Percentiles rank a stretch among this genome's conserved stretches.
Conservation (phyloP, 192 early-diverging fungal genomes). For the Anaeromyces robustus region DNA sequence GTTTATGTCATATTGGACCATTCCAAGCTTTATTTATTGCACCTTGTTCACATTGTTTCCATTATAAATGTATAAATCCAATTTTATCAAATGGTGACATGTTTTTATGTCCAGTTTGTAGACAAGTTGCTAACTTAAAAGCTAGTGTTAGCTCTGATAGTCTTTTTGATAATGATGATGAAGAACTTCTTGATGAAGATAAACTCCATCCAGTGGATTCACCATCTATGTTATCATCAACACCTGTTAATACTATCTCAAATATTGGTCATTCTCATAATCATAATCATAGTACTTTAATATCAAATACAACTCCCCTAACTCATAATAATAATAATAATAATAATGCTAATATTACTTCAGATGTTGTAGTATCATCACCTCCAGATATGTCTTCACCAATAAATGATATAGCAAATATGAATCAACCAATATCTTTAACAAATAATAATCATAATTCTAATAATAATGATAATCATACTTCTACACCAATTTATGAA, state of each 20-base stretch:
- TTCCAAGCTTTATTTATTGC: conserved; percentile 44
- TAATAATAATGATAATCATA: neutral
- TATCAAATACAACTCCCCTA: neutral
- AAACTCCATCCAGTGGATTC: neutral
- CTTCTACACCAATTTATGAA: neutral
- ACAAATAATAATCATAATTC: neutral
- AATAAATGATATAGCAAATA: neutral
- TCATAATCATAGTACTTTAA: neutral
- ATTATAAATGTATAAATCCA: conserved; percentile 38
- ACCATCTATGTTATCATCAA: neutral
- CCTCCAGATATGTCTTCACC: neutral
- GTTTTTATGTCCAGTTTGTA: conserved; percentile 47
- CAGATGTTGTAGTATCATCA: neutral
- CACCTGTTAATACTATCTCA: neutral
- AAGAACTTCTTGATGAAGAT: neutral
- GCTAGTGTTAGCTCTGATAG: conserved; percentile 27
- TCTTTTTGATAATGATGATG: conserved; percentile 2
- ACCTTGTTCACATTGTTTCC: conserved; percentile 48
- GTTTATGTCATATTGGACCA: conserved; percentile 29
- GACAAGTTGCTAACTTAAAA: conserved; percentile 42
- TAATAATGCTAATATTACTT: neutral
- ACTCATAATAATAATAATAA: neutral
- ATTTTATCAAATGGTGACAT: conserved; percentile 11
- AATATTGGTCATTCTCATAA: neutral
- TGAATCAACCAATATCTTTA: neutral